Base-by-base conservation (phyloP, 306 rosid species). In the Quillaja saponaria region DNA sequence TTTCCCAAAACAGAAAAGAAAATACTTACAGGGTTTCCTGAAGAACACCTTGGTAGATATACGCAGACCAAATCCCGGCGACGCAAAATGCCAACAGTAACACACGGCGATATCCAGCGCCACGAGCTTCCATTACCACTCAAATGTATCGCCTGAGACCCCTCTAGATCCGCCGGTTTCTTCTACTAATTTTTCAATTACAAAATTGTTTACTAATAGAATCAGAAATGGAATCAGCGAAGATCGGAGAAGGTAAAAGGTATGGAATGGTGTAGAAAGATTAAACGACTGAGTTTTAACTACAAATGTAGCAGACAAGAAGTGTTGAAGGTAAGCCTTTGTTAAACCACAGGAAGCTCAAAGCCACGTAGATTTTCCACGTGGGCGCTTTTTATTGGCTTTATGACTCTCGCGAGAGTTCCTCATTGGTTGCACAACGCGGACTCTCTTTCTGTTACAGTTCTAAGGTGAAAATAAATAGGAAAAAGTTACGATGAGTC, bases 31-130 rank as follows among this genome's bases (percentile, higher is more conserved):
- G 78, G 12, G 87, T 86, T 82, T 92, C 99, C 82, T 92, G 99
- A 35, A 92, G 96, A 71, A 92, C 59, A 48, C 99, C 99, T 74
- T 92, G 99, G 72, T 89, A 92, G 58, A 92, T 92, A 66, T 92
- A 92, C 0, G 99, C 96, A 9, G 94, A 73, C 96, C 99, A 92
- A 58, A 92, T 92, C 20, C 99, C 99, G 71, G 79, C 82, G 21
- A 89, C 82, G 80, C 96, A 92, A 55, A 92, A 89, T 55, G 82
- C 94, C 42, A 92, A 81, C 3, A 92, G 80, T 0, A 80, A 49
- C 39, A 86, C 67, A 57, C 99, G 96, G 75, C 85, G 79, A 80
- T 86, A 73, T 3, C 94, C 90, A 45, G 78, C 81, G 65, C 82
- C 95, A 72, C 76, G 99, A 78, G 76, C 83, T 79, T 89, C 99